These are phyloP conservation scores for Dillenia turbinata DNA, from an alignment of 164 flowering plant genomes.

Conservation along the genomic window DNA sequence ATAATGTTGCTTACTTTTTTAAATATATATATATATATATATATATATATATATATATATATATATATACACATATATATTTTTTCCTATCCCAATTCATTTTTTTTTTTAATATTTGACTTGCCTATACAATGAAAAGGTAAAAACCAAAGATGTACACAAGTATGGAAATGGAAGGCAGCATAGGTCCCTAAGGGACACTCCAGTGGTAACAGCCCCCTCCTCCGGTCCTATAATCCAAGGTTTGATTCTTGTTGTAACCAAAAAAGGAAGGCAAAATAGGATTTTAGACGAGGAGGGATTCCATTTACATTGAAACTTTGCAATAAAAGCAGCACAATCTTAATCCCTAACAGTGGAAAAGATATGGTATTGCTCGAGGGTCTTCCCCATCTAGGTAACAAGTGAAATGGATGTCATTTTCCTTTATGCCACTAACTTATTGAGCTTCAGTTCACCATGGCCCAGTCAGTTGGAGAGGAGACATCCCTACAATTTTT, in stretches of 20 bases:
- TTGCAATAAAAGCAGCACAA: not conserved
- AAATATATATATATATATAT: not conserved
- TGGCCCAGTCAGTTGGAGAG: constrained; percentile 25
- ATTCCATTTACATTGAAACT: not conserved
- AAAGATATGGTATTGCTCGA: constrained; percentile 3
- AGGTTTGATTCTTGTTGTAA: too few relatives aligned
- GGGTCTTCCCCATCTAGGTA: not conserved
- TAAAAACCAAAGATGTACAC: too few relatives aligned
- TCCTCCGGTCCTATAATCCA: too few relatives aligned
- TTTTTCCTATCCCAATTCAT: too few relatives aligned
- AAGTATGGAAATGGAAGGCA: not conserved
- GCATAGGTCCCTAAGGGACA: too few relatives aligned
- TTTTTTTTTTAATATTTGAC: not conserved
- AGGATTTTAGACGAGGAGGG: not conserved
- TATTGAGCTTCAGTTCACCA: constrained; percentile 9
- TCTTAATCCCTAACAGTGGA: constrained; percentile 9
- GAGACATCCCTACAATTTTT: constrained; percentile 6
- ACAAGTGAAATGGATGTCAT: constrained; percentile 12
- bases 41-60: too few relatives aligned
- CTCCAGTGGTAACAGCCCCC: too few relatives aligned
- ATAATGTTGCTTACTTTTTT: not conserved
- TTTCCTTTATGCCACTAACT: constrained; percentile 12
- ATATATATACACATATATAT: too few relatives aligned
- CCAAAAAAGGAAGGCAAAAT: not conserved
- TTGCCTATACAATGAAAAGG: too few relatives aligned